These are phyloP conservation scores for Rutstroemia sp. DNA, from an alignment of 2,329 filamentous ascomycete species.

Conservation along the genomic window DNA sequence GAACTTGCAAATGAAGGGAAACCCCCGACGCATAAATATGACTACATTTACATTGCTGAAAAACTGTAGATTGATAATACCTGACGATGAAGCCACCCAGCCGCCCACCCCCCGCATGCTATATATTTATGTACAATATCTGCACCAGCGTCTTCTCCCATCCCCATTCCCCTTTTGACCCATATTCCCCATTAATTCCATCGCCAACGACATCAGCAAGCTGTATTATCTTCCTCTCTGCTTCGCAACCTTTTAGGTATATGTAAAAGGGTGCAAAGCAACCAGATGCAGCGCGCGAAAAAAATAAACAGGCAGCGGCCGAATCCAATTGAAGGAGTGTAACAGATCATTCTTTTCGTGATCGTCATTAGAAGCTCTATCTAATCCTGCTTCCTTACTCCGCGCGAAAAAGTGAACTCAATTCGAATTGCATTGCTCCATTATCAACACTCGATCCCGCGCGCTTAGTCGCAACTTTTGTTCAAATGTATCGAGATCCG, in stretches of 20 bases:
- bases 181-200: too few species aligned
- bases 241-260: too few species aligned
- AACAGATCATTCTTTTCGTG: not conserved
- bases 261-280: not conserved
- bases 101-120: not conserved
- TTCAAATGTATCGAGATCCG: not conserved
- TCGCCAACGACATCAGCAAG: too few species aligned
- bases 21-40: too few species aligned
- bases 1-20: too few species aligned
- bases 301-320: not conserved
- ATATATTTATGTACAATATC: not conserved
- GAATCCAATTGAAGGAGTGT: not conserved
- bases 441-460: not conserved
- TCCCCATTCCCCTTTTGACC: not conserved
- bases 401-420: not conserved
- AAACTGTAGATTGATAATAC: not conserved
- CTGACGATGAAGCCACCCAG: not conserved
- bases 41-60: not conserved
- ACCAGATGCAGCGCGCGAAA: not conserved
- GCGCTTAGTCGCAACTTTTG: not conserved
- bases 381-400: not conserved
- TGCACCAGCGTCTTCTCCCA: not conserved
- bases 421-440: not conserved
- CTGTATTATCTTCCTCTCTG: too few species aligned
- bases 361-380: not conserved